Evolutionary conservation across 495 filamentous ascomycete genomes (phyloP), one percentile per base, ranked within the genome.

Genomic region (Hapsidospora chrysogenum): DNA sequence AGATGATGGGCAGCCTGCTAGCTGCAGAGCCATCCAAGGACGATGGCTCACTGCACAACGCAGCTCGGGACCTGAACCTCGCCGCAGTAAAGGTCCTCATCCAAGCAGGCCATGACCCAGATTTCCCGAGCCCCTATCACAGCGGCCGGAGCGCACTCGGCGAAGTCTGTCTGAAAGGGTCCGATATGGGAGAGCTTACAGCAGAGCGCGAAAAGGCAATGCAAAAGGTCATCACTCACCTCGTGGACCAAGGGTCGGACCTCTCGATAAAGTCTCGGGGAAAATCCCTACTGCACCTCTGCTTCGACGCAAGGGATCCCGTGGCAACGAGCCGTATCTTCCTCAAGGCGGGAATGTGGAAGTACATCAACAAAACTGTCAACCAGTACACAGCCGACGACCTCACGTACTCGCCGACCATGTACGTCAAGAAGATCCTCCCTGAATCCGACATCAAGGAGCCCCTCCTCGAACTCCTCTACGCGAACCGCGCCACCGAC

Each of bases 21-120:
- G 54, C 52, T 1, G 61, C 60, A 1, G 57, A 57, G 2, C 58
- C 63, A 10, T 57, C 60, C 0, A 53, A 41, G 29, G 63, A 67
- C 13, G 63, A 67, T 16, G 63, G 63, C 1, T 64, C 60, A 0
- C 44, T 67, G n/a, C 63, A 67, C 33, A 67, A 65, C 31, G 57
- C 58, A 3, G 54, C 63, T 0, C 44, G 61, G 10, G 56, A 64
- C 20, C 54, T 67, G 17, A 63, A 65, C 32, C 29, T 64, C 0
- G 40, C 42, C 18, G 55, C 61, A 0, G 49, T 67, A 47, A 42
- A 57, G 16, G 50, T 63, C 6, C 46, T 67, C 9, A 42, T 65
- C 3, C 47, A 64, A 16, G 51, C 49, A 43, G 54, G 50, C 11
- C 63, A 67, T 38, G 58, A 67, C 11, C 47, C 52, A 7, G 63